These are phyloP conservation scores for Agrocybe chaxingu DNA, from an alignment of 768 basidiomycete species.

Conservation along the genomic window DNA sequence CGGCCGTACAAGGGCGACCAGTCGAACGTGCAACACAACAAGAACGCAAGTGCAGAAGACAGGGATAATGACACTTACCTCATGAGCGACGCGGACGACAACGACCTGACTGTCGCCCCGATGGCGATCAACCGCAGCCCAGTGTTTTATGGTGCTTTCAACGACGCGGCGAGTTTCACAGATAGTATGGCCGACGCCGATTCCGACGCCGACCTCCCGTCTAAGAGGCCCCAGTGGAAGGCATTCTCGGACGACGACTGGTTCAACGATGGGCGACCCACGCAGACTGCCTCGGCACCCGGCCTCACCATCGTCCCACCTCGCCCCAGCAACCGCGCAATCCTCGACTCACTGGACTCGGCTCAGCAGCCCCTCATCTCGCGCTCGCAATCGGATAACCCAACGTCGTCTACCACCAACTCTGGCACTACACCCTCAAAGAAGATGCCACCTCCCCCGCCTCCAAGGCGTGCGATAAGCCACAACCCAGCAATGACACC, in stretches of 20 bases:
- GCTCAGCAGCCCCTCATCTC: constrained; percentile 21
- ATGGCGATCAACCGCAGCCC: constrained; percentile 41
- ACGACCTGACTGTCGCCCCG: constrained; percentile 45
- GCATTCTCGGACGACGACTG: constrained; percentile 16
- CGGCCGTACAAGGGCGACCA: neutral
- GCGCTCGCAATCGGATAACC: constrained; percentile 21
- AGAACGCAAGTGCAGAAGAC: constrained; percentile 1
- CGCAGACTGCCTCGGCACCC: constrained; percentile 4
- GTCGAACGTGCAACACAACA: too few relatives aligned
- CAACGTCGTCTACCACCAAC: constrained; percentile 1
- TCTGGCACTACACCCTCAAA: constrained; percentile 25
- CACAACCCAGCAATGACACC: constrained; percentile 25
- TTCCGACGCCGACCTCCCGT: constrained; percentile 4
- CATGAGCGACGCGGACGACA: constrained; percentile 41
- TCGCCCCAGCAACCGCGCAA: constrained; percentile 7
- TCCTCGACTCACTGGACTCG: constrained; percentile 13
- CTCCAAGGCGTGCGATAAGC: constrained; percentile 46
- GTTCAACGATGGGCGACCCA: constrained; percentile 5
- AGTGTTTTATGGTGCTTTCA: constrained; percentile 40
- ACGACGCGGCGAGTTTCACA: constrained; percentile 35
- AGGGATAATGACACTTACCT: constrained; percentile 23
- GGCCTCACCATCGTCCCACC: constrained; percentile 3
- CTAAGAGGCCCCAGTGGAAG: constrained; percentile 5
- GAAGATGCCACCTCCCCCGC: constrained; percentile 63
- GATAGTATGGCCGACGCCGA: constrained; percentile 35